Evolutionary conservation across 805 yeast genomes (phyloP).

Genomic region (Spathaspora gorwiae): DNA sequence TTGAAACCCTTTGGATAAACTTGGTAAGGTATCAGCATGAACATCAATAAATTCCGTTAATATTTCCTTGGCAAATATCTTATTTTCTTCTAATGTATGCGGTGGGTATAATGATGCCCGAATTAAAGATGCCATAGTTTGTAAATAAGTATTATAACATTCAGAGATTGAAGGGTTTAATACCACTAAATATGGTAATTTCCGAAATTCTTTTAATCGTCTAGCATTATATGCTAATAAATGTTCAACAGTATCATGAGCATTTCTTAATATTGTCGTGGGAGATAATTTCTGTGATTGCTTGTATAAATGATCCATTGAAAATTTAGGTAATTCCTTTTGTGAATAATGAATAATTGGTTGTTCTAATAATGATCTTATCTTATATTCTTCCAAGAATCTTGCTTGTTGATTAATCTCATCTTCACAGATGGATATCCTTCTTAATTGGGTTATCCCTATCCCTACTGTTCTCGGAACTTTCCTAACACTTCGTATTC

Average conservation of each 20-base stretch:
- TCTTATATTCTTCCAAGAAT: conserved; percentile 51
- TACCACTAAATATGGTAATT: conserved; percentile 78
- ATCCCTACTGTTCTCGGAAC: no score
- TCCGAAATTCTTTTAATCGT: conserved; percentile 64
- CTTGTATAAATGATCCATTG: conserved; percentile 46
- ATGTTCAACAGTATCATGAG: conserved; percentile 53
- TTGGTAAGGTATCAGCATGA: conserved; percentile 82
- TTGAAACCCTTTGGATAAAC: conserved; percentile 75
- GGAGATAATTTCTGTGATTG: conserved; percentile 38
- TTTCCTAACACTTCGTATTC: no score
- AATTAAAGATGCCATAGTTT: conserved; percentile 49
- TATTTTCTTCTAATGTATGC: conserved; percentile 49
- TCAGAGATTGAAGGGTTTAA: conserved; percentile 82
- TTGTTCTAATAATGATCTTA: conserved; percentile 54
- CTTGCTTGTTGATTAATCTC: conserved; percentile 19
- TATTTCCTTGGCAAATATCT: conserved; percentile 43
- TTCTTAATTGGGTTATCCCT: no score
- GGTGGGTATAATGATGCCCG: conserved; percentile 35
- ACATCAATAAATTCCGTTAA: conserved; percentile 60
- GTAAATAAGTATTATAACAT: conserved; percentile 68
- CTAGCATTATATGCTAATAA: conserved; percentile 63
- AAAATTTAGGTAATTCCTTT: conserved; percentile 48
- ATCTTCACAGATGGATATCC: background rate
- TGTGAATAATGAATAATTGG: conserved; percentile 55
- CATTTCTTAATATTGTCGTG: conserved; percentile 35